Percentiles rank a stretch among this genome's conserved stretches.
These are phyloP conservation scores for Cryphonectria japonica DNA, from an alignment of 2,329 filamentous ascomycete genomes.

Conservation along the genomic window DNA sequence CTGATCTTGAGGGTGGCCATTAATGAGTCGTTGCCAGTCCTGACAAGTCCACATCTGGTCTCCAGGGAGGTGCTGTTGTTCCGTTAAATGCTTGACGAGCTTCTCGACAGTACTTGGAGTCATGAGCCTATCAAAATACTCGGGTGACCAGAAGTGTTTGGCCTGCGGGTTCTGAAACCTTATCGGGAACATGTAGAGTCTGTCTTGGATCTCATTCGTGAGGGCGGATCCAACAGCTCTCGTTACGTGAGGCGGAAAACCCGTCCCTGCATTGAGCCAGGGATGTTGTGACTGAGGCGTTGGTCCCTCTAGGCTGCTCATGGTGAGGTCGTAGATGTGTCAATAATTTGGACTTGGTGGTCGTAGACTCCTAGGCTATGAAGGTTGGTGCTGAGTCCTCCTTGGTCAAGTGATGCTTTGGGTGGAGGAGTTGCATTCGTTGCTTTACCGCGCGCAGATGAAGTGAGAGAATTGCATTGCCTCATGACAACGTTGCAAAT, in stretches of 20 bases:
- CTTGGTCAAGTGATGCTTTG: neutral
- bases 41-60: neutral
- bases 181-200: neutral
- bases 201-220: neutral
- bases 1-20: neutral
- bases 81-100: neutral
- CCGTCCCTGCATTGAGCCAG: neutral
- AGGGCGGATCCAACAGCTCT: neutral
- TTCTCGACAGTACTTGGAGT: neutral
- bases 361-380: neutral
- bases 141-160: neutral
- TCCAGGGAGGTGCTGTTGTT: neutral
- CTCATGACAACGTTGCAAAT: neutral
- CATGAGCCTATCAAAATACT: neutral
- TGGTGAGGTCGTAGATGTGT: neutral
- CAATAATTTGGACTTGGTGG: neutral
- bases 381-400: neutral
- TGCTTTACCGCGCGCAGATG: no score
- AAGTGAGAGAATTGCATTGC: neutral
- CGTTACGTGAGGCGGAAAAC: neutral
- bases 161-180: neutral
- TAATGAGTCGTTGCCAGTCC: neutral
- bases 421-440: no score
- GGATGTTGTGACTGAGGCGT: neutral
- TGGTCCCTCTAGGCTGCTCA: neutral